These are phyloP conservation scores for Phlegmacium glaucopus DNA, from an alignment of 768 basidiomycete species.

Conservation along the genomic window DNA sequence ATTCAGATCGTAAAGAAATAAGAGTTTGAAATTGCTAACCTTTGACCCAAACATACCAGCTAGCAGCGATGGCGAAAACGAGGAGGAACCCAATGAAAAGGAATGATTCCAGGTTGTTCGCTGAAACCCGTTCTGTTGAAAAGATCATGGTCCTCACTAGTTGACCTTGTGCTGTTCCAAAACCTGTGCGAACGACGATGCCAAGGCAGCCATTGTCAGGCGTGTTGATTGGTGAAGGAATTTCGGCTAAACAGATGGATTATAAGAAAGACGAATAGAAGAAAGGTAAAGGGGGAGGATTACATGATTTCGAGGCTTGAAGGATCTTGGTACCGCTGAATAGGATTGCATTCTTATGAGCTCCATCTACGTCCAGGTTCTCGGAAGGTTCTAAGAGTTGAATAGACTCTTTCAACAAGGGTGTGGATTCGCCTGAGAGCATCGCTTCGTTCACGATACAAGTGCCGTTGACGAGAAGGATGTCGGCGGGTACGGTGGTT, in stretches of 20 bases:
- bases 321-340: slow-evolving; percentile 98
- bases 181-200: slow-evolving; percentile 90
- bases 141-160: slow-evolving; percentile 99
- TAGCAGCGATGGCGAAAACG: slow-evolving; percentile 96
- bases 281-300: not conserved
- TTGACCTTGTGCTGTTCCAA: slow-evolving; percentile 96
- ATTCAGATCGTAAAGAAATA: not conserved
- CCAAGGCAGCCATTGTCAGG: slow-evolving; percentile 94
- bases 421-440: slow-evolving; percentile 98
- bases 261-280: not conserved
- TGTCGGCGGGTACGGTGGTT: slow-evolving; percentile 89
- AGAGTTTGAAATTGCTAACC: slow-evolving; percentile 41
- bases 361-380: slow-evolving; percentile 77
- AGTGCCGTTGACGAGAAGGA: slow-evolving; percentile 88
- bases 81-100: slow-evolving; percentile 97
- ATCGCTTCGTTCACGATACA: slow-evolving; percentile 99
- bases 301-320: slow-evolving; percentile 65
- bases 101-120: slow-evolving; percentile 95
- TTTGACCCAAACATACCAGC: slow-evolving; percentile 98
- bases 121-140: slow-evolving; percentile 93
- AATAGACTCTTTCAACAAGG: slow-evolving; percentile 92
- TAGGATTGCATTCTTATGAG: slow-evolving; percentile 83
- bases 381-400: slow-evolving; percentile 76
- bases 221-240: slow-evolving; percentile 51
- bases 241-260: slow-evolving; percentile 24